phyloP scores from a whole-genome alignment of 441 rosid genomes.

The Populus tomentosa region DNA sequence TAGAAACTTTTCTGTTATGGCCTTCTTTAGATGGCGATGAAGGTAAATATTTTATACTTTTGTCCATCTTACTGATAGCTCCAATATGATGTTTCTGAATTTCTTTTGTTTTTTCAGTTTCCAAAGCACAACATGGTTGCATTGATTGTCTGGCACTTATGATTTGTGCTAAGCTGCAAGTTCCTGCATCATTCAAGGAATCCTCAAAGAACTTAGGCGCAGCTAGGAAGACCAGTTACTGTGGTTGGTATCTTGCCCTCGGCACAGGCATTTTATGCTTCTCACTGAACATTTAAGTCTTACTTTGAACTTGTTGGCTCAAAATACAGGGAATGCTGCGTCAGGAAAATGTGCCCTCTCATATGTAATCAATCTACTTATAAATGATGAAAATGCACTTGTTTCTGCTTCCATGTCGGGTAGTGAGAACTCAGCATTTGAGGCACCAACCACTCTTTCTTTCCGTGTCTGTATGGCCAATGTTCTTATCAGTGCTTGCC shows the following conservation, averaged over 20 bases:
- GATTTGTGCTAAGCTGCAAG: slow-evolving; percentile 74
- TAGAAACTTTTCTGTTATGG: slow-evolving; percentile 65
- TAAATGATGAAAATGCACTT: slow-evolving; percentile 35
- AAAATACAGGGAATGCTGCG: slow-evolving; percentile 38
- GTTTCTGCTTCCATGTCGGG: slow-evolving; percentile 22
- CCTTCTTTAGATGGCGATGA: slow-evolving; percentile 71
- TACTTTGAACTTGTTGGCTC: slow-evolving; percentile 19
- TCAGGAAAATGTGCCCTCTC: slow-evolving; percentile 36
- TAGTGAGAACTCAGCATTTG: slow-evolving; percentile 24
- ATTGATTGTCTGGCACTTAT: slow-evolving; percentile 85
- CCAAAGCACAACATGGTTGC: slow-evolving; percentile 92
- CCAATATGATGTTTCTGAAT: slow-evolving; percentile 10
- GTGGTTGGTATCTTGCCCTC: slow-evolving; percentile 32
- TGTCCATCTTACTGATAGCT: slow-evolving; percentile 10
- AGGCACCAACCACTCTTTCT: slow-evolving; percentile 31
- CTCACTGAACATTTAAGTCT: slow-evolving; percentile 2
- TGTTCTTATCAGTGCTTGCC: slow-evolving; percentile 82
- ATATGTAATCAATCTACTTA: slow-evolving; percentile 48
- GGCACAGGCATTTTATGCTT: background rate
- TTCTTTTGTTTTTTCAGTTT: slow-evolving; percentile 44
- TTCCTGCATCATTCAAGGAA: slow-evolving; percentile 36
- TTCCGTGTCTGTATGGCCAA: slow-evolving; percentile 91
- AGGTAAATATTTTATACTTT: slow-evolving; percentile 37
- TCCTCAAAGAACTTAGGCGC: slow-evolving; percentile 21
- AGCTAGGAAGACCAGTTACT: slow-evolving; percentile 26